Percentiles rank a stretch among this genome's conserved stretches.
These are phyloP conservation scores for Suhomyces kunorum DNA, from an alignment of 1,139 yeast genomes.

Conservation along the genomic window DNA sequence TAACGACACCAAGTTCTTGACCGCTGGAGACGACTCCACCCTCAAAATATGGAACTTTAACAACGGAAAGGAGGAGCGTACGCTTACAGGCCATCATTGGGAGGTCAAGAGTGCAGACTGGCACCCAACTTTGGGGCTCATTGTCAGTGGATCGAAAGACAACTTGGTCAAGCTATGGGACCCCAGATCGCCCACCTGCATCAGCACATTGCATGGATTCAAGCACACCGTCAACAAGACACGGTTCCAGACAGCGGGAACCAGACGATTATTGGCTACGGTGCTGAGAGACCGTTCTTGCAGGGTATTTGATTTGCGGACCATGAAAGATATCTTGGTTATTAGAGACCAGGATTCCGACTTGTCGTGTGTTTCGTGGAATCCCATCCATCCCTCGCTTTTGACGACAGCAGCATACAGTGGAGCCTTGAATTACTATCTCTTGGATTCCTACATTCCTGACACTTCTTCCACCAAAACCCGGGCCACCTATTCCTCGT, in stretches of 20 bases:
- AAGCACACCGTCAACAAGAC: constrained; percentile 90
- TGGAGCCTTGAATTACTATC: constrained; percentile 81
- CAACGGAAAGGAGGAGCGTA: constrained; percentile 81
- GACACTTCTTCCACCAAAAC: constrained; percentile 22
- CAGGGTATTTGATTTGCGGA: constrained; percentile 81
- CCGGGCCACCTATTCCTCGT: constrained; percentile 7
- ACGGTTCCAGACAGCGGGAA: constrained; percentile 73
- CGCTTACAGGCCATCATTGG: constrained; percentile 94
- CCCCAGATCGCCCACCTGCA: constrained; percentile 73
- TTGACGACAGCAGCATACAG: constrained; percentile 87
- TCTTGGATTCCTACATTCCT: constrained; percentile 55
- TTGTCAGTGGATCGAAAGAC: constrained; percentile 90
- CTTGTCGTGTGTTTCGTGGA: constrained; percentile 86
- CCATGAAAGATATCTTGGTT: constrained; percentile 73
- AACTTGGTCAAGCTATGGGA: constrained; percentile 94
- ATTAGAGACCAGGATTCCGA: constrained; percentile 84
- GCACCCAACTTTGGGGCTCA: constrained; percentile 86
- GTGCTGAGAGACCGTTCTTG: constrained; percentile 88
- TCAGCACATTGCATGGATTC: constrained; percentile 84
- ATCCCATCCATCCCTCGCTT: constrained; percentile 80
- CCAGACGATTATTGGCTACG: constrained; percentile 73
- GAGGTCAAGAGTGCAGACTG: constrained; percentile 97
- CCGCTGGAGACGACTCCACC: constrained; percentile 89
- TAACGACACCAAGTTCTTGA: constrained; percentile 84
- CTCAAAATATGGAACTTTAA: constrained; percentile 93